Evolutionary conservation across 176 grass and related monocot genomes (phyloP).

Genomic region (Phragmites australis): DNA sequence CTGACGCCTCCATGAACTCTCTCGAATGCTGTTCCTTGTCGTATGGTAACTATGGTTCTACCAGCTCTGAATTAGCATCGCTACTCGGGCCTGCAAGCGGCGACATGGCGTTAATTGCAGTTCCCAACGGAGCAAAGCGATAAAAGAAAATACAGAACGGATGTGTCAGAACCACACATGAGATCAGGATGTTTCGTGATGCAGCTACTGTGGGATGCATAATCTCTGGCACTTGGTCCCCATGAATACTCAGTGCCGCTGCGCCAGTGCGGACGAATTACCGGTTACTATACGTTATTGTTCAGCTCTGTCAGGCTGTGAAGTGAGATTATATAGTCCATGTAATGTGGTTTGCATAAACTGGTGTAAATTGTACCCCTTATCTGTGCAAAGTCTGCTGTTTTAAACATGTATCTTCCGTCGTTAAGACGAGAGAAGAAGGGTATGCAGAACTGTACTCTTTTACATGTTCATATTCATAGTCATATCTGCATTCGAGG

Average conservation of each 20-base stretch:
- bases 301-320: neutral
- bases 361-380: neutral
- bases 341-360: neutral
- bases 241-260: neutral
- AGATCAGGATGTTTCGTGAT: neutral
- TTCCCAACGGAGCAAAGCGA: neutral
- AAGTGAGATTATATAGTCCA: neutral
- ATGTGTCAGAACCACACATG: neutral
- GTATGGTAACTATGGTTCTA: neutral
- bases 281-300: neutral
- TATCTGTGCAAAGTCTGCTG: neutral
- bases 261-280: neutral
- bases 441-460: too few relatives aligned
- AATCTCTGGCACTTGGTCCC: neutral
- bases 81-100: neutral
- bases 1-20: neutral
- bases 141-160: neutral
- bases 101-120: neutral
- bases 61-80: neutral
- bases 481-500: too few relatives aligned
- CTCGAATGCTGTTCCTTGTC: neutral
- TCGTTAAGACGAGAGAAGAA: neutral
- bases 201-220: neutral
- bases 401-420: neutral
- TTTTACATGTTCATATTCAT: too few relatives aligned